Evolutionary conservation across 2,329 filamentous ascomycete species (phyloP), one percentile per base, ranked within the genome.

Genomic region (Phialophora chinensis): DNA sequence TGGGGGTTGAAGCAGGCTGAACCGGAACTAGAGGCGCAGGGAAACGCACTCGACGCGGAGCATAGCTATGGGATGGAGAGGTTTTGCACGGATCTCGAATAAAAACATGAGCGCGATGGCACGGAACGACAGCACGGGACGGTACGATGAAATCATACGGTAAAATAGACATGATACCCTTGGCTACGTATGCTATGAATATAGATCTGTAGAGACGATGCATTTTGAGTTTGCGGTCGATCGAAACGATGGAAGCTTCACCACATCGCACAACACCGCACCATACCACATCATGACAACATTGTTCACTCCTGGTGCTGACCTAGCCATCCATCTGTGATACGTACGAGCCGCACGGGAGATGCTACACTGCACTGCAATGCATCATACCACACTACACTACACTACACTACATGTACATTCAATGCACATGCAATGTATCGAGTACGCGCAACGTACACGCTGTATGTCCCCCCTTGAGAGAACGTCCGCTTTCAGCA

Each of bases 401-500:
- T 1, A 25, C 23, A 10, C 33, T 31, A 8, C 29, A 31, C 29
- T 31, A 7, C 29, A 31, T 3, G 33, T 3, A 35, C 33, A 35
- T 31, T 8, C 31, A 31, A 31, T 12, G 31, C 8, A 33, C 31
- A 33, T 33, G 44, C 20, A 1, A 47, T 17, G 4, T 1, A n/a
- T n/a, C n/a, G n/a, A n/a, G n/a, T n/a, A n/a, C n/a, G n/a, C n/a
- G n/a, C n/a, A n/a, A n/a, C 14, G 44, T 49, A 23, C 11, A 20
- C 8, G 31, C 7, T 31, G 33, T 63, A 44, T 69, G 68, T 70
- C 57, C 66, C 68, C 68, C 68, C 68, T 60, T 66, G 68, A 70
- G 63, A 73, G 72, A 73, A 73, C 71, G 70, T 73, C 71, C 71
- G 63, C 54, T 60, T 60, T 63, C 60, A 31, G 44, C 50, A 29